These are phyloP conservation scores for Lithospermum erythrorhizon DNA, from an alignment of 257 asterid species.

Conservation along the genomic window DNA sequence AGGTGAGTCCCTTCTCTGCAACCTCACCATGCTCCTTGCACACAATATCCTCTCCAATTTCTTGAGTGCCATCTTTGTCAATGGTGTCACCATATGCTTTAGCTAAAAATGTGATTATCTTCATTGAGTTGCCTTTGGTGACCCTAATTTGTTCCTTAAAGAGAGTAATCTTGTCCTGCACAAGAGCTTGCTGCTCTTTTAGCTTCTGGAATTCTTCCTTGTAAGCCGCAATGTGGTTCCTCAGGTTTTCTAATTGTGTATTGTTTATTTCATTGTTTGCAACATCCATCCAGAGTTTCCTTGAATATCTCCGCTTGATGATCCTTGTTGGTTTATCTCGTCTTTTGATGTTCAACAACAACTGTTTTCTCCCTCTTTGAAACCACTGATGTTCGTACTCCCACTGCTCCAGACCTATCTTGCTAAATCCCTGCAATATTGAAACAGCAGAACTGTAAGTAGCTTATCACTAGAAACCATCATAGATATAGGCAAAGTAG, in stretches of 20 bases:
- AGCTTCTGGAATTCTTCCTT: conserved; percentile 26
- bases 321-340: conserved; percentile 9
- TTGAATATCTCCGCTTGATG: not conserved
- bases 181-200: conserved; percentile 18
- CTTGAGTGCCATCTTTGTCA: conserved; percentile 6
- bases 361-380: conserved; percentile 29
- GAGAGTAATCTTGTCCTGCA: conserved; percentile 14
- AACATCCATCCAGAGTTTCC: not conserved
- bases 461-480: not conserved
- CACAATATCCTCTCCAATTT: not conserved
- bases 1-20: conserved; percentile 6
- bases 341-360: conserved; percentile 38
- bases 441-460: not conserved
- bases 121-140: conserved; percentile 7
- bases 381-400: conserved; percentile 40
- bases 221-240: conserved; percentile 7
- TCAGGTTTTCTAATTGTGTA: conserved; percentile 11
- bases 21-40: not conserved
- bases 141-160: conserved; percentile 8
- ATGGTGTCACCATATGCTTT: conserved; percentile 11
- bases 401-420: conserved; percentile 45
- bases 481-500: no score
- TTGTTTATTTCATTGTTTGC: conserved; percentile 1
- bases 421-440: conserved; percentile 41
- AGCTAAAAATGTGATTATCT: conserved; percentile 12